Conservation (phyloP, 805 yeast species). For the Yarrowia alimentaria region DNA sequence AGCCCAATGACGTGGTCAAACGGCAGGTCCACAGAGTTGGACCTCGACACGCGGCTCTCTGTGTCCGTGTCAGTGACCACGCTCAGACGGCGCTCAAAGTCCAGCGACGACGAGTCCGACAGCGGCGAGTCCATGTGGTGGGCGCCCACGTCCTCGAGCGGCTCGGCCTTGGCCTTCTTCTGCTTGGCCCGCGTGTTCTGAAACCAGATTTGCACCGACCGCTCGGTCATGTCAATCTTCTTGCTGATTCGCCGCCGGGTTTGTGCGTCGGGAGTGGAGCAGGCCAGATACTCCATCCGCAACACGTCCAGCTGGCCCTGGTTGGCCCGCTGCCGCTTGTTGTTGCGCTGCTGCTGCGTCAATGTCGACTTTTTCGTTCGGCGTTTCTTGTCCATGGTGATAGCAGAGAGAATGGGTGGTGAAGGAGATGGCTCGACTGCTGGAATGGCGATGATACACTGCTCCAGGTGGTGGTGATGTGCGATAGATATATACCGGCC, state of each 20-base stretch:
- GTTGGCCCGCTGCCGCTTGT: conserved; percentile 67
- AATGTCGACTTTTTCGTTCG: conserved; percentile 30
- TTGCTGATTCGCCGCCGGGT: conserved; percentile 52
- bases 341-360: conserved; percentile 41
- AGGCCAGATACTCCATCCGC: conserved; percentile 63
- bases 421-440: background rate
- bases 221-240: conserved; percentile 77
- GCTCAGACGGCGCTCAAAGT: too few species aligned
- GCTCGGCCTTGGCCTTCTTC: conserved; percentile 30
- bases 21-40: too few species aligned
- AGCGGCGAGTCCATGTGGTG: too few species aligned
- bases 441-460: background rate
- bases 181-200: conserved; percentile 65
- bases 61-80: too few species aligned
- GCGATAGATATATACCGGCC: too few species aligned
- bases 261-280: conserved; percentile 61
- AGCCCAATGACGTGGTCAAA: too few species aligned
- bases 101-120: background rate
- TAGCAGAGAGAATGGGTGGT: background rate
- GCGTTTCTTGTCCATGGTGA: conserved; percentile 22
- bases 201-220: conserved; percentile 90
- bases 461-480: too few species aligned
- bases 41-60: too few species aligned
- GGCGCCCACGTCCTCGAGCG: too few species aligned
- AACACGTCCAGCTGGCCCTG: conserved; percentile 73